These are phyloP conservation scores for Pleurotus eryngii DNA, from an alignment of 768 basidiomycete genomes.

Conservation along the genomic window DNA sequence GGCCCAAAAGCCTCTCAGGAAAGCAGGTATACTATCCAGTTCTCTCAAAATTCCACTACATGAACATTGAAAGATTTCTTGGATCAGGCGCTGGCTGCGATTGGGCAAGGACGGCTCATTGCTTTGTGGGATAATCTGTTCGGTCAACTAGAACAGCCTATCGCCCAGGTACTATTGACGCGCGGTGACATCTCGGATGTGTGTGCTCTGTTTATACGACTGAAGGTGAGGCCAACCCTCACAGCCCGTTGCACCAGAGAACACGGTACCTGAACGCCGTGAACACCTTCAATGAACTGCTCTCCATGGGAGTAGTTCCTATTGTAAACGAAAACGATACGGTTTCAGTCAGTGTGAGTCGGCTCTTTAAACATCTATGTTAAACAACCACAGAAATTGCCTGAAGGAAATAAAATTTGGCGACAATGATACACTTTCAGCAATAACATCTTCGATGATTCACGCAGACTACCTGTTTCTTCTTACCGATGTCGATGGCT, in stretches of 20 bases:
- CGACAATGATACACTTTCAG: slow-evolving; percentile 97
- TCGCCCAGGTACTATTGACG: slow-evolving; percentile 91
- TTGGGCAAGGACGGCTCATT: slow-evolving; percentile 94
- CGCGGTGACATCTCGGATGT: slow-evolving; percentile 98
- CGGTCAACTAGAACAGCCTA: slow-evolving; percentile 89
- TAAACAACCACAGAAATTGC: background rate
- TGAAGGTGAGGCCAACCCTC: slow-evolving; percentile 10
- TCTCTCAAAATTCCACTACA: background rate
- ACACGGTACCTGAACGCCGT: slow-evolving; percentile 96
- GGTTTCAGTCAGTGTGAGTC: slow-evolving; percentile 89
- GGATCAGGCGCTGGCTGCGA: slow-evolving; percentile 85
- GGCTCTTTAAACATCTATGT: background rate
- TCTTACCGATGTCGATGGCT: slow-evolving; percentile 92
- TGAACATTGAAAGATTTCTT: background rate
- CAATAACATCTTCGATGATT: slow-evolving; percentile 96
- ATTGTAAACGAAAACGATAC: slow-evolving; percentile 99
- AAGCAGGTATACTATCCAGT: slow-evolving; percentile 78
- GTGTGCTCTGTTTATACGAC: slow-evolving; percentile 20
- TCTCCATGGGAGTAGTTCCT: slow-evolving; percentile 93
- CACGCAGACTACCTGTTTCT: slow-evolving; percentile 97
- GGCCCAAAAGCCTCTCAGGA: slow-evolving; percentile 81
- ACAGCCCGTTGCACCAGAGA: slow-evolving; percentile 49
- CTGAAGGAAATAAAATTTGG: slow-evolving; percentile 98
- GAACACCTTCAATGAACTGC: slow-evolving; percentile 88
- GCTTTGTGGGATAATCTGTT: slow-evolving; percentile 98